Conservation (phyloP, 768 basidiomycete genomes). For the Termitomyces sp. region DNA sequence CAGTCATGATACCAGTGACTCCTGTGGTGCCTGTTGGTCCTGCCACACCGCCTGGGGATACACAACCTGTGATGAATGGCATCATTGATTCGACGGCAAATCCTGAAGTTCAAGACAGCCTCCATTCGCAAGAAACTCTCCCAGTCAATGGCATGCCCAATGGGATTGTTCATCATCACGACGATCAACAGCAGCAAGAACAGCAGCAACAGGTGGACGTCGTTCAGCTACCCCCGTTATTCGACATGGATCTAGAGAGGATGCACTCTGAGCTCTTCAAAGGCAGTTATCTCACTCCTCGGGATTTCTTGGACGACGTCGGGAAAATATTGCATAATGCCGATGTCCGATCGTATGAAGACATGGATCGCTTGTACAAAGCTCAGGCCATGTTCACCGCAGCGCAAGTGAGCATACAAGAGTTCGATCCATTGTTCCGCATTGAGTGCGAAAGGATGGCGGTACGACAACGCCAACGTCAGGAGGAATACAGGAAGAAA, state of each 20-base stretch:
- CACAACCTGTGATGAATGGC: slow-evolving; percentile 34
- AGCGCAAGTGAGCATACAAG: slow-evolving; percentile 78
- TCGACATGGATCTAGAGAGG: slow-evolving; percentile 87
- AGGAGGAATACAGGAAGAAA: slow-evolving; percentile 51
- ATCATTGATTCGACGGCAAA: slow-evolving; percentile 34
- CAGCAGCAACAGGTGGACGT: slow-evolving; percentile 29
- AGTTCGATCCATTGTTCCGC: slow-evolving; percentile 74
- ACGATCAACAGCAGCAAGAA: slow-evolving; percentile 20
- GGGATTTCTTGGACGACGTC: slow-evolving; percentile 82
- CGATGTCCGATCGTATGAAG: slow-evolving; percentile 46
- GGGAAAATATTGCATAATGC: slow-evolving; percentile 79
- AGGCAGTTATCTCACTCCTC: slow-evolving; percentile 80
- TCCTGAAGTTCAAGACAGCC: slow-evolving; percentile 16
- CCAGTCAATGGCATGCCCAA: slow-evolving; percentile 32
- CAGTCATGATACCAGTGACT: slow-evolving; percentile 12
- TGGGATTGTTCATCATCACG: slow-evolving; percentile 25
- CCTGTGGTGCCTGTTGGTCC: slow-evolving; percentile 14
- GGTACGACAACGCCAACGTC: slow-evolving; percentile 59
- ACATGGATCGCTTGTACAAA: slow-evolving; percentile 70
- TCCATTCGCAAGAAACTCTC: slow-evolving; percentile 17
- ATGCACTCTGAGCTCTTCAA: slow-evolving; percentile 85
- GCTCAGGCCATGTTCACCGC: slow-evolving; percentile 89
- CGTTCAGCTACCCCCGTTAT: slow-evolving; percentile 46
- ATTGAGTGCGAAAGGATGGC: slow-evolving; percentile 90
- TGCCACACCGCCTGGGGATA: slow-evolving; percentile 29